These are phyloP conservation scores for Tuber umbilicatum DNA, from an alignment of 495 filamentous ascomycete species.

Conservation along the genomic window DNA sequence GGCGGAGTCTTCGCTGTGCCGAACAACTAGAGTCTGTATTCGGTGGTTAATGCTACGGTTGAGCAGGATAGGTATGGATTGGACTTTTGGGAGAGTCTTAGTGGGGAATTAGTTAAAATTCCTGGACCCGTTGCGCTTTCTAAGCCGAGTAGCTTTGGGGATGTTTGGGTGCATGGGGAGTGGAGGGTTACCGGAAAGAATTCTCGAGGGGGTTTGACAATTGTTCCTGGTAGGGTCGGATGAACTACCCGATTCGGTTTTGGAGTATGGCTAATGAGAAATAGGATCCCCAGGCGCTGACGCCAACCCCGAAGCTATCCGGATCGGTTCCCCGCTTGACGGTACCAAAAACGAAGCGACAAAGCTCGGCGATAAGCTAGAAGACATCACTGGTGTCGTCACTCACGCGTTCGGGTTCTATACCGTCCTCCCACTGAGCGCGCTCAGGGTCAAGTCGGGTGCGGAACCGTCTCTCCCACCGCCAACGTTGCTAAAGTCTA, in stretches of 20 bases:
- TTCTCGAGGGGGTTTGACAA: conserved; percentile 52
- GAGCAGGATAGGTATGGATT: conserved; percentile 53
- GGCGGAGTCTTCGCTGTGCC: conserved; percentile 53
- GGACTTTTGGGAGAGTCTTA: conserved; percentile 61
- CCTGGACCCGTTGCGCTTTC: conserved; percentile 47
- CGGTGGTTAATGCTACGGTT: conserved; percentile 51
- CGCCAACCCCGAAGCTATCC: conserved; percentile 57
- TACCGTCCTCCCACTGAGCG: conserved; percentile 52
- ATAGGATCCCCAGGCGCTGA: conserved; percentile 41
- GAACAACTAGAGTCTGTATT: conserved; percentile 50
- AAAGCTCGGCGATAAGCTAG: conserved; percentile 53
- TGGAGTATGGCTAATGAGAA: conserved; percentile 4
- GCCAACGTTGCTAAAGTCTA: conserved; percentile 46
- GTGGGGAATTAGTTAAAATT: conserved; percentile 54
- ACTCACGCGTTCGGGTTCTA: conserved; percentile 56
- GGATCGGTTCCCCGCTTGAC: conserved; percentile 55
- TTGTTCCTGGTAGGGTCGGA: conserved; percentile 38
- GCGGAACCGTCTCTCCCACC: conserved; percentile 41
- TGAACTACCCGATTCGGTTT: neutral
- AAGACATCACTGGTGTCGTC: conserved; percentile 55
- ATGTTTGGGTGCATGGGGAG: conserved; percentile 56
- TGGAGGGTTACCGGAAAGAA: conserved; percentile 53
- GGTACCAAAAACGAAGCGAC: conserved; percentile 52
- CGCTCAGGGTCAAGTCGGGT: conserved; percentile 45
- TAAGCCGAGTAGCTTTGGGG: conserved; percentile 54